Base-by-base conservation (phyloP, 2,329 filamentous ascomycete species). In the Aplosporella prunicola region DNA sequence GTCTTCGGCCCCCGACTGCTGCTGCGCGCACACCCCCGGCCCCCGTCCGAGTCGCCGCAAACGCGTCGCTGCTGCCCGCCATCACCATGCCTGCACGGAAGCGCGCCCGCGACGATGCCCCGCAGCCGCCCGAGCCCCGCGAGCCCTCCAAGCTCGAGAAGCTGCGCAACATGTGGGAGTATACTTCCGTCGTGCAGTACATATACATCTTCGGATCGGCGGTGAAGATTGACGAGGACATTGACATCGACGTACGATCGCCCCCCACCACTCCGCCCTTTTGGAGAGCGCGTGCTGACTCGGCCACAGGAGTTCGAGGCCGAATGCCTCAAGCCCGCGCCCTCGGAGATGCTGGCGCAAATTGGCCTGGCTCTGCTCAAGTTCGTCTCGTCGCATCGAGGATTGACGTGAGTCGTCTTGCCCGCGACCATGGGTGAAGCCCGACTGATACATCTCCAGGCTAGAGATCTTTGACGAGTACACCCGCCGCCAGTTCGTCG, bases 111-210 rank as follows among this genome's bases (percentile, higher is more conserved):
- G 69, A 70, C 50, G 62, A 69, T 31, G 57, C 66, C 43, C 60
- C 32, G 6, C 28, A 24, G n/a, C 32, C 32, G 20, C 32, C 32
- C 11, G 9, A 14, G 15, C 32, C 32, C 3, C 31, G 31, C 57
- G 57, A 59, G 39, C 55, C 58, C 40, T 57, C 49, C 41, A 53
- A 48, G 50, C 67, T 93, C 18, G 66, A 76, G 41, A 78, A 71
- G 47, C 73, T 96, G 48, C 78, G 89, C 45, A 91, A 84, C 56
- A 87, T 84, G 72, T 96, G 89, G 88, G 83, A 95, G 60, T 95
- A 96, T 62, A 85, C 89, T 43, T 89, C 87, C 53, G 67, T 96
- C 6, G 87, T 82, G 64, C 89, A 98, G 63, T 98, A 87, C 73
- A 84, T 96, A 43, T 83, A 80, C 57, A 76, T 89, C 26, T 98